Conservation (phyloP, 306 rosid genomes). For the barrel medic (Medicago truncatula) region DNA sequence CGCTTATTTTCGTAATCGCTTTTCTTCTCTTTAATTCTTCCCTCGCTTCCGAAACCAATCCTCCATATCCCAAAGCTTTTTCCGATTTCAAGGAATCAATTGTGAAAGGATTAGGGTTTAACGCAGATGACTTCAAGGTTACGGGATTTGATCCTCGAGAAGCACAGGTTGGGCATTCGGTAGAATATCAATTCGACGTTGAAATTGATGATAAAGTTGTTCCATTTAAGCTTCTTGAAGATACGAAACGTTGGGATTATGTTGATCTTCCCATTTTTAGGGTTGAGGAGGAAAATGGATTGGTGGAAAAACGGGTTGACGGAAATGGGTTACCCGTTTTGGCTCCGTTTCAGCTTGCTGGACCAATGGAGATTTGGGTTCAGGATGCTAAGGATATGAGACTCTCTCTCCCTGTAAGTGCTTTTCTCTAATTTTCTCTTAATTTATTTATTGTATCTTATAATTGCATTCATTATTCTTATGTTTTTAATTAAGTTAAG, state of each 20-base stretch:
- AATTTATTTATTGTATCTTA: neutral
- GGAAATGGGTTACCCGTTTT: constrained; percentile 62
- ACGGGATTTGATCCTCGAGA: constrained; percentile 83
- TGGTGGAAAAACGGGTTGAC: constrained; percentile 53
- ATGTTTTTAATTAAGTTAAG: neutral
- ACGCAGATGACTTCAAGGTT: constrained; percentile 65
- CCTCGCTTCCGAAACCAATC: constrained; percentile 43
- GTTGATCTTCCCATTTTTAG: constrained; percentile 85
- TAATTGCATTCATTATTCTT: too few relatives aligned
- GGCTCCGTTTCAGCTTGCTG: constrained; percentile 94
- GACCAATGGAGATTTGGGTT: constrained; percentile 98
- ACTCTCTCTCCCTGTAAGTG: constrained; percentile 79
- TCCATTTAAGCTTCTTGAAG: constrained; percentile 90
- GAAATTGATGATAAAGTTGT: constrained; percentile 73
- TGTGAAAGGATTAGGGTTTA: constrained; percentile 77
- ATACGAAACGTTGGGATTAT: constrained; percentile 81
- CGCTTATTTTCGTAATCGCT: constrained; percentile 27
- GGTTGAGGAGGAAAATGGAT: constrained; percentile 53
- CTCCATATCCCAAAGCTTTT: constrained; percentile 67
- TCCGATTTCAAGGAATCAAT: constrained; percentile 84
- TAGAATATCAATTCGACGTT: constrained; percentile 80
- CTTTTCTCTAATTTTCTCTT: neutral
- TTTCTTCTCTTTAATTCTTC: constrained; percentile 37
- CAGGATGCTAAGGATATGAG: constrained; percentile 89
- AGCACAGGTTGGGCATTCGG: constrained; percentile 83